Evolutionary conservation across 192 early-diverging fungal genomes (phyloP), one percentile per base, ranked within the genome.

Genomic region (Coemansia nantahalensis): DNA sequence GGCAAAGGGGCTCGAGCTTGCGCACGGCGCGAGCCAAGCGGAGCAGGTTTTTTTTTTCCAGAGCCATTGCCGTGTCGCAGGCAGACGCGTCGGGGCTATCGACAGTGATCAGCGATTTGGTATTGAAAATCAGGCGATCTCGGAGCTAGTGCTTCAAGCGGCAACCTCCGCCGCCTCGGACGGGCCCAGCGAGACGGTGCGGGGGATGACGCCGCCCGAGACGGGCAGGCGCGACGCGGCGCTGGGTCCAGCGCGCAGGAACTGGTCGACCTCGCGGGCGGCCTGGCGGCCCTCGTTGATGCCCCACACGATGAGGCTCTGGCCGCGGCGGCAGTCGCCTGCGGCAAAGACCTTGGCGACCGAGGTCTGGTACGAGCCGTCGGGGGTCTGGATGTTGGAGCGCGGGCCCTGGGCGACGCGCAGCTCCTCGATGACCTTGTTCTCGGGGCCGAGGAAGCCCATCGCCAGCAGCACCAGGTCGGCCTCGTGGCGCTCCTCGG

Each of bases 211-310:
- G 54, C 96, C 96, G 41, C 96, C 96, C 4, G 86, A 76, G 14
- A 93, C 87, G 6, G 94, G 94, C 65, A 98, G 58, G 14, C 83
- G 74, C 19, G 91, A 95, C 22, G 40, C 19, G 1, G 40, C 39
- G 17, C 17, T 28, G 57, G 80, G 80, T 8, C 30, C 21, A 49
- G 86, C 89, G 66, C 82, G 83, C 60, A 99, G 65, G 66, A 76
- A 83, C 50, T 86, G 56, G 62, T 99, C 96, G 22, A 97, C 82
- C 66, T 97, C 92, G 30, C 94, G 82, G 10, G 96, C 96, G 41
- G 88, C 87, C 79, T 93, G 86, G 39, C 96, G 84, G 41, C 96
- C 96, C 71, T 99, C 96, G 68, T 94, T 95, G 73, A 99, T 97
- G 62, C 90, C 96, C 91, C 92, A 95, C 30, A 99, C 96, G 61